Percentiles rank a stretch among this genome's conserved stretches.
These are phyloP conservation scores for Podaxis sp. DNA, from an alignment of 768 basidiomycete genomes.

Conservation along the genomic window DNA sequence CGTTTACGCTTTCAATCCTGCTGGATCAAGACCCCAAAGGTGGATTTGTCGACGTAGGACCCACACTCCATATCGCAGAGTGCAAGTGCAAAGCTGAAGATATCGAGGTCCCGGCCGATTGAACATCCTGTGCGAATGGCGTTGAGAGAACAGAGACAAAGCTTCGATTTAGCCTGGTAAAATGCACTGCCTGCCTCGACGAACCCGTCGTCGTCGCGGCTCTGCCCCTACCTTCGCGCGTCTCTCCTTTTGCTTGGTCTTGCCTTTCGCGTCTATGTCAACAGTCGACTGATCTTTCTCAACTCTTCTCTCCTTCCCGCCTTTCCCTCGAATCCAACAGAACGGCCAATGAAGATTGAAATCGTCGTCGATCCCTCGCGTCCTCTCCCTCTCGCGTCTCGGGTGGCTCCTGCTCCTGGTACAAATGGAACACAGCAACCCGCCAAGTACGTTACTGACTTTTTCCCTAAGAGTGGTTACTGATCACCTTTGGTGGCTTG, in stretches of 20 bases:
- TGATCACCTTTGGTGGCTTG: slow-evolving; percentile 14
- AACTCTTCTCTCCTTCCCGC: slow-evolving; percentile 37
- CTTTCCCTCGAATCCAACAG: slow-evolving; percentile 50
- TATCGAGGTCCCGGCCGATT: neutral
- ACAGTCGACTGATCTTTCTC: slow-evolving; percentile 45
- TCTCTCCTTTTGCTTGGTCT: slow-evolving; percentile 38
- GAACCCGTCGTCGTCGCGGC: slow-evolving; percentile 25
- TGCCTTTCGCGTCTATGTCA: slow-evolving; percentile 40
- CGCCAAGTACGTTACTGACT: slow-evolving; percentile 28
- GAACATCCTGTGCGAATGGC: neutral
- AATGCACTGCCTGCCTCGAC: slow-evolving; percentile 13
- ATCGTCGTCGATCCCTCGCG: slow-evolving; percentile 87
- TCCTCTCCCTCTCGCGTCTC: slow-evolving; percentile 70
- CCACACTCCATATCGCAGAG: neutral
- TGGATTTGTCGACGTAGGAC: neutral
- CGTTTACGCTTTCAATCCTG: neutral
- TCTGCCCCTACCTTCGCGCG: slow-evolving; percentile 23
- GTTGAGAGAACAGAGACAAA: slow-evolving; percentile 39
- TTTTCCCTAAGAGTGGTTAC: neutral
- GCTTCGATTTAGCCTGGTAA: slow-evolving; percentile 37
- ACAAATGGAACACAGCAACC: slow-evolving; percentile 24
- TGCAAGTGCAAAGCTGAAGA: neutral
- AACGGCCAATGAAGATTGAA: slow-evolving; percentile 98
- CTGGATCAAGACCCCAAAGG: slow-evolving; percentile 1
- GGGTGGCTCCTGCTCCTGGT: slow-evolving; percentile 75